Percentiles rank a stretch among this genome's conserved stretches.
Evolutionary conservation across 805 yeast genomes (phyloP).

Genomic region (Nakazawaea populi): DNA sequence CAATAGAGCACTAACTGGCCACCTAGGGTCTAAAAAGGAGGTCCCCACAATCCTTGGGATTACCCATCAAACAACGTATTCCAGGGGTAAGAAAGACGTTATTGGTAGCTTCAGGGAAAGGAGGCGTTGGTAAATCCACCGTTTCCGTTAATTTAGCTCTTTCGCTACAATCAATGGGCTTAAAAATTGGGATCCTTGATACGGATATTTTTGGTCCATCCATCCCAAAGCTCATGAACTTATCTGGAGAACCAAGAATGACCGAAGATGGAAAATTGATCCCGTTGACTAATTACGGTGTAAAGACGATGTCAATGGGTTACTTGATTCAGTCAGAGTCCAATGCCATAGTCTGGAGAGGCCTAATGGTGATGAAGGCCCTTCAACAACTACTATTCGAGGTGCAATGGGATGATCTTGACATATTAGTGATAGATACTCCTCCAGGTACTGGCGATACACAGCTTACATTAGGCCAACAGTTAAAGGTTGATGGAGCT

Average conservation of each 20-base stretch:
- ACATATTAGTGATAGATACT: constrained; percentile 71
- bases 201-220: constrained; percentile 86
- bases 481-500: constrained; percentile 70
- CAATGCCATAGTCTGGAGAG: constrained; percentile 79
- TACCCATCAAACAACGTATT: constrained; percentile 50
- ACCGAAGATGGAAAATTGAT: constrained; percentile 45
- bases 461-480: constrained; percentile 78
- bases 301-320: constrained; percentile 89
- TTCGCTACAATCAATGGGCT: constrained; percentile 46
- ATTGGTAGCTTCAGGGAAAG: constrained; percentile 71
- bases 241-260: constrained; percentile 64
- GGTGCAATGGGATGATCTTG: constrained; percentile 67
- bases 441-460: constrained; percentile 94
- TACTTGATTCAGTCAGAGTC: constrained; percentile 60
- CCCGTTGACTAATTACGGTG: constrained; percentile 69
- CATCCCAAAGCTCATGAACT: constrained; percentile 63
- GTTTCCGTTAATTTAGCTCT: constrained; percentile 66
- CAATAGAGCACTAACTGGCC: constrained; percentile 7
- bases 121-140: constrained; percentile 80
- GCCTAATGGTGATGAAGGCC: constrained; percentile 83
- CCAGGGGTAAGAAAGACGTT: constrained; percentile 58
- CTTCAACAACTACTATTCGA: constrained; percentile 78
- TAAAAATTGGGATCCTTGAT: constrained; percentile 65
- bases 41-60: constrained; percentile 37
- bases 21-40: constrained; percentile 36